Percentiles rank a stretch among this genome's conserved stretches.
Conservation (phyloP, 352 stramenopile genomes). For the Phytophthora pluvialis region DNA sequence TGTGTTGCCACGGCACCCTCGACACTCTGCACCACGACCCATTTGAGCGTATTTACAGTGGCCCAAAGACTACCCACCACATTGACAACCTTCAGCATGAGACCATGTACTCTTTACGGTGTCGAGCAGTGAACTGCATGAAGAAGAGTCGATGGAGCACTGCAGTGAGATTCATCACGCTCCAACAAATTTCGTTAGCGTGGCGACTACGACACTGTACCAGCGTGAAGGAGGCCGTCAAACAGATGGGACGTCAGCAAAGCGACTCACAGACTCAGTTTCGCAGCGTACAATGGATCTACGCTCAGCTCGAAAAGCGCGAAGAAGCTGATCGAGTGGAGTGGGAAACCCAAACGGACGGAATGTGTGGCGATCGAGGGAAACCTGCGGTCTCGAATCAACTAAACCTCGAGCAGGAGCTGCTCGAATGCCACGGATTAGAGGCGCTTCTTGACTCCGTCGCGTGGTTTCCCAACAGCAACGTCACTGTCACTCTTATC, state of each 20-base stretch:
- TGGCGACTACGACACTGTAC: constrained; percentile 63
- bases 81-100: constrained; percentile 38
- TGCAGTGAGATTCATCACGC: constrained; percentile 55
- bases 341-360: constrained; percentile 33
- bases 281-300: constrained; percentile 62
- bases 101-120: constrained; percentile 60
- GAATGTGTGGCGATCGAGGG: constrained; percentile 2
- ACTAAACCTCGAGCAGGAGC: constrained; percentile 38
- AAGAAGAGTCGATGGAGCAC: constrained; percentile 61
- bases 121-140: constrained; percentile 55
- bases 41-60: constrained; percentile 56
- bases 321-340: constrained; percentile 28
- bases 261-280: constrained; percentile 37
- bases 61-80: constrained; percentile 38
- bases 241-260: constrained; percentile 39
- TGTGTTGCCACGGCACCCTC: constrained; percentile 40
- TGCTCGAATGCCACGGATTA: constrained; percentile 36
- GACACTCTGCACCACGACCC: constrained; percentile 24
- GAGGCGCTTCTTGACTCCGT: constrained; percentile 38
- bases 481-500: constrained; percentile 31
- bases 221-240: constrained; percentile 54
- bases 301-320: constrained; percentile 43
- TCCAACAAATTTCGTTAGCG: constrained; percentile 54
- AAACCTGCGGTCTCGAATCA: constrained; percentile 19
- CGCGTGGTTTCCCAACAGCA: constrained; percentile 28